Evolutionary conservation across 2,329 filamentous ascomycete species (phyloP).

Genomic region (Aureobasidium sp.): DNA sequence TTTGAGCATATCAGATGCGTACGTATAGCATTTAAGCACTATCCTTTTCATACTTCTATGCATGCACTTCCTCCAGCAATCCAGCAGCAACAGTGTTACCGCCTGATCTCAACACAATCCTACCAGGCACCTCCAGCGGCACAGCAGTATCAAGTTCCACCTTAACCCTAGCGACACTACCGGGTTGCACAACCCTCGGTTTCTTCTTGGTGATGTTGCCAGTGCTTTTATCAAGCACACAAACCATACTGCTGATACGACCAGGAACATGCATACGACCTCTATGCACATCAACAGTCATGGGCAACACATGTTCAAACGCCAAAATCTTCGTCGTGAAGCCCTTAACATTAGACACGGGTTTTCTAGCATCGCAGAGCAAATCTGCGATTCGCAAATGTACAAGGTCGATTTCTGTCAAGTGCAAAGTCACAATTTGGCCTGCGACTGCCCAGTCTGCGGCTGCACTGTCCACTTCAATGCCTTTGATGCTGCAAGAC

Average conservation of each 20-base stretch:
- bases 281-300: constrained; percentile 80
- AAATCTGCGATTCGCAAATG: constrained; percentile 77
- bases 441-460: constrained; percentile 89
- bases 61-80: constrained; percentile 53
- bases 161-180: constrained; percentile 65
- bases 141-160: constrained; percentile 63
- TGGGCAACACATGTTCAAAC: constrained; percentile 83
- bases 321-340: constrained; percentile 82
- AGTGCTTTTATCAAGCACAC: constrained; percentile 69
- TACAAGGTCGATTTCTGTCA: constrained; percentile 70
- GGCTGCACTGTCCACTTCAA: constrained; percentile 66
- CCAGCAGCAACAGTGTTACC: constrained; percentile 86
- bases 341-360: constrained; percentile 62
- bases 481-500: constrained; percentile 69
- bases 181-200: constrained; percentile 75
- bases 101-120: constrained; percentile 71
- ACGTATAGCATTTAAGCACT: background rate
- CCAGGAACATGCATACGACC: constrained; percentile 76
- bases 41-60: background rate
- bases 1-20: too few relatives aligned
- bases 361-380: constrained; percentile 59
- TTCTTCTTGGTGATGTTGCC: constrained; percentile 74
- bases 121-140: constrained; percentile 70
- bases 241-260: constrained; percentile 63
- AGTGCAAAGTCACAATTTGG: constrained; percentile 77